Evolutionary conservation across 306 rosid species (phyloP), one percentile per base, ranked within the genome.

Genomic region (Lathyrus tuberosus): DNA sequence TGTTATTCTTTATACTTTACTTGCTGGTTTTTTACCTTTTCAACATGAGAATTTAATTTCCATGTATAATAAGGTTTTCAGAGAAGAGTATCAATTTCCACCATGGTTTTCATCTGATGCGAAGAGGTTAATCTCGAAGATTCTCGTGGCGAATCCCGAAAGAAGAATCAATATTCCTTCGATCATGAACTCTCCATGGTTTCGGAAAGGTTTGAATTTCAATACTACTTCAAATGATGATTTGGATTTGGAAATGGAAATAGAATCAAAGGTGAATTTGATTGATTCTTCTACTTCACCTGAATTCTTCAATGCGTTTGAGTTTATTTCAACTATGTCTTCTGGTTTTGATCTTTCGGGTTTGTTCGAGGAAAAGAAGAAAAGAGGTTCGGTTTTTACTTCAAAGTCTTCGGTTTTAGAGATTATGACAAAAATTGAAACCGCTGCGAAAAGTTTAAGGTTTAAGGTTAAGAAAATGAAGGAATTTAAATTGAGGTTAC

Each of bases 271-370:
- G 53, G 20, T 42, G 0, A 3, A 44, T 44, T 51, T 20, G 11
- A 12, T 14, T 4, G 26, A 33, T 22, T 41, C 80, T 15, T 67
- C 80, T 15, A 64, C 89, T 7, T 67, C 92, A 8, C 94, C 97
- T 0, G 83, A 81, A 28, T 90, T 81, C 51, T 84, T 84, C 83
- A 90, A 90, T 48, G 97, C 95, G 1, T 88, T 90, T 47, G 87
- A 90, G 69, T 78, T 88, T 17, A 88, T 90, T 7, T 79, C 97
- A 3, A 78, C 92, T 0, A 90, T 90, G 97, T 90, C 95, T 4
- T 82, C 91, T 63, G 72, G 72, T 0, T 67, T 67, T 8, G 47
- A 67, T 67, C 47, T 67, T 1, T 67, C 72, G 3, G 60, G 60
- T 6, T 48, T 67, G 18, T 67, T 67, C 1, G 72, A 48, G 46